Evolutionary conservation across 2,329 filamentous ascomycete species (phyloP), one percentile per base, ranked within the genome.

Genomic region (Alternaria novae-zelandiae): DNA sequence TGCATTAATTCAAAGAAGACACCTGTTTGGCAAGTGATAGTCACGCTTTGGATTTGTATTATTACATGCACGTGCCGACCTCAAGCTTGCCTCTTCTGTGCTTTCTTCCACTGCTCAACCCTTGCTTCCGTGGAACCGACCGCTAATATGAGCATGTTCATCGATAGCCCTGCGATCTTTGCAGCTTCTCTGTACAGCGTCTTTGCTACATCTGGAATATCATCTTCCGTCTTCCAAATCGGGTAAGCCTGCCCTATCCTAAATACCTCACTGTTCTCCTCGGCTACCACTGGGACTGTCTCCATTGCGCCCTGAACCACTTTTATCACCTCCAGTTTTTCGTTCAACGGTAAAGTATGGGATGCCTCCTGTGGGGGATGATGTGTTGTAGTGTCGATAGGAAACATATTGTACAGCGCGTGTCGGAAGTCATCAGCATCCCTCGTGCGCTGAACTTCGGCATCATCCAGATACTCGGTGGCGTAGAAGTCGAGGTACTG

Each of bases 401-500:
- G 82, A 61, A 85, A 85, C 73, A 83, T 76, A 5, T 74, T 66
- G 64, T 81, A 82, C 30, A 85, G 66, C 7, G 76, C 74, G 47
- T 74, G 74, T 32, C 78, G 73, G 64, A 83, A 83, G 26, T 83
- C 80, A 32, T 78, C 78, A 23, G 79, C 76, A 21, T 73, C 70
- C 13, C 74, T 76, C 11, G 74, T 70, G 21, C 71, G 71, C 30
- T 79, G 75, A 12, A 77, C 70, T 15, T 79, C 70, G 55, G 80
- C 77, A 59, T 86, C 82, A 65, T 84, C 82, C 49, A 88, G 78
- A 83, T 89, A 92, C 47, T 85, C 90, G 61, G 85, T 84, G 74
- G 69, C 89, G 75, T 91, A 94, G 89, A 91, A 96, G 78, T 93
- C 88, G 79, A 96, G 84, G 73, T 94, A 95, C 63, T 91, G 86